A percentile compares a stretch with the other conserved stretches of the same genome.
phyloP scores from a whole-genome alignment of 345 rosid genomes.

The Isatis tinctoria region DNA sequence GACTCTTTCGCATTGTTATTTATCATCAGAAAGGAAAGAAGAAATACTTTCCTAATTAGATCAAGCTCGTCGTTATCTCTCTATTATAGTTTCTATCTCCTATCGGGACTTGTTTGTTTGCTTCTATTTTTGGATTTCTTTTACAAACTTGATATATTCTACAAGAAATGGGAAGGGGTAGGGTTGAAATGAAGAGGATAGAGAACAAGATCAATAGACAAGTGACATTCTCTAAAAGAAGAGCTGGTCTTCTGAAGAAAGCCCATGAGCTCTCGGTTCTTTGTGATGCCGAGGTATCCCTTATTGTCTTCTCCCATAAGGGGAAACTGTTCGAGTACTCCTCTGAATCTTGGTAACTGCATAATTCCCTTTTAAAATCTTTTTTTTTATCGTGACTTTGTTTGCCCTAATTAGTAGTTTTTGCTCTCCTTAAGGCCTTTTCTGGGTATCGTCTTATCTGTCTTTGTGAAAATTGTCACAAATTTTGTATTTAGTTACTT shows the following conservation, averaged over 20 bases:
- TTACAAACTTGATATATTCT: not conserved
- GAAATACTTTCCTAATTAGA: slow-evolving; percentile 30
- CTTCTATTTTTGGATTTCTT: slow-evolving; percentile 20
- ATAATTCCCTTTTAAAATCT: not conserved
- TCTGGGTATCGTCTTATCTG: not conserved
- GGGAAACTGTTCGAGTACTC: slow-evolving; percentile 76
- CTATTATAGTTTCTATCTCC: slow-evolving; percentile 3
- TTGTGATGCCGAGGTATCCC: slow-evolving; percentile 74
- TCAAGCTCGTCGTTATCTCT: slow-evolving; percentile 17
- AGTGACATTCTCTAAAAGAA: slow-evolving; percentile 74
- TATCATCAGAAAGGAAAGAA: slow-evolving; percentile 1
- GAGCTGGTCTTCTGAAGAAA: slow-evolving; percentile 70
- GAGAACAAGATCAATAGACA: slow-evolving; percentile 81
- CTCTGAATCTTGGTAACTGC: slow-evolving; percentile 50
- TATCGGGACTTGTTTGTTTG: slow-evolving; percentile 31
- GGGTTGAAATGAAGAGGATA: slow-evolving; percentile 82
- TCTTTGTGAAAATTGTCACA: not conserved
- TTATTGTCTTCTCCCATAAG: slow-evolving; percentile 72
- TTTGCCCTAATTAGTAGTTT: slow-evolving; percentile 21
- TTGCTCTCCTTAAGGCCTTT: slow-evolving; percentile 1
- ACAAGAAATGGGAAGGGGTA: slow-evolving; percentile 63
- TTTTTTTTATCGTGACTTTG: not conserved
- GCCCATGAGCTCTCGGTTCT: slow-evolving; percentile 80
- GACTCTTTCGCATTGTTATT: slow-evolving; percentile 14
- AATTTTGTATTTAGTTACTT: not conserved